Percentiles rank a stretch among this genome's conserved stretches.
Conservation (phyloP, 305 asterid genomes). For the Fraxinus paxiana region DNA sequence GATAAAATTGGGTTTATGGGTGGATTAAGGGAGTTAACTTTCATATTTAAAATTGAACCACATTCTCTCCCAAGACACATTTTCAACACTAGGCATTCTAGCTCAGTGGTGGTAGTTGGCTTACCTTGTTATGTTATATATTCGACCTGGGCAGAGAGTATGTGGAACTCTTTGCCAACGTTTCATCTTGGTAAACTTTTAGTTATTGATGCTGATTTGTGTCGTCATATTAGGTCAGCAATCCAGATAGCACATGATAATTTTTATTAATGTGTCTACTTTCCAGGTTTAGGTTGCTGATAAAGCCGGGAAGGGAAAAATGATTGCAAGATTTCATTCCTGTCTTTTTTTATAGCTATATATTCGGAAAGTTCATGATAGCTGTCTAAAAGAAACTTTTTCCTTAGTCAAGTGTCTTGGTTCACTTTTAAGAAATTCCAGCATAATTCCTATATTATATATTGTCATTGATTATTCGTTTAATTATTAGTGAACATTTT, state of each 20-base stretch:
- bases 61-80: not conserved
- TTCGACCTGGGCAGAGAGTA: not conserved
- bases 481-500: not conserved
- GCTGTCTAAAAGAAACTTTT: conserved; percentile 2
- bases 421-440: not conserved
- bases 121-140: not conserved
- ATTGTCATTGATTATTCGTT: not conserved
- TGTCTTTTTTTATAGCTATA: not conserved
- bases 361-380: not conserved
- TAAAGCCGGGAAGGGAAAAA: not conserved
- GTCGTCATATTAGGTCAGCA: not conserved
- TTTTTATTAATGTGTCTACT: not conserved
- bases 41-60: not conserved
- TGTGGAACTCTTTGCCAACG: not conserved
- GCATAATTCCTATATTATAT: not conserved
- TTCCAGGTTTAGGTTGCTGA: not conserved
- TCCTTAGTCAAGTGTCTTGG: not conserved
- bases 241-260: not conserved
- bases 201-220: not conserved
- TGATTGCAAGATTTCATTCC: not conserved
- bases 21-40: not conserved
- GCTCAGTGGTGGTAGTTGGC: not conserved
- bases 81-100: not conserved
- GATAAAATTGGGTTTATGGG: not conserved
- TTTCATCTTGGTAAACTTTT: not conserved